phyloP scores from a whole-genome alignment of 2,329 filamentous ascomycete species.

The Grosmannia clavigera region DNA sequence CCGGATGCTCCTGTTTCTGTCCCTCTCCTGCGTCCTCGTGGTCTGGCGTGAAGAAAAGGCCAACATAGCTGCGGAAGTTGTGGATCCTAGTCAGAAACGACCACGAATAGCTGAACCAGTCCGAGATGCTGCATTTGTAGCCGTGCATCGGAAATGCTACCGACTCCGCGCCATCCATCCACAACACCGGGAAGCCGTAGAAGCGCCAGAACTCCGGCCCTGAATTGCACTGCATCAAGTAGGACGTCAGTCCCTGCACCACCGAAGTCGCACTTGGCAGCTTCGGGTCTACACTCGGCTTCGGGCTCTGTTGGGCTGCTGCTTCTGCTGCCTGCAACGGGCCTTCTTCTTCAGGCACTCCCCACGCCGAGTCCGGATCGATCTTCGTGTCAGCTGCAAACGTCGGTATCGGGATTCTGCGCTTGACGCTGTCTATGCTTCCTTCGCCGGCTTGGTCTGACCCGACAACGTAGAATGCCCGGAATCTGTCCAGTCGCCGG shows the following conservation, averaged over 20 bases:
- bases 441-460: background rate
- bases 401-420: slow-evolving; percentile 21
- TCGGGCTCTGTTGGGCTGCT: background rate
- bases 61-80: slow-evolving; percentile 25
- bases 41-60: slow-evolving; percentile 38
- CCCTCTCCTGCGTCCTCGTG: slow-evolving; percentile 18
- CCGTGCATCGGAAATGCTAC: slow-evolving; percentile 19
- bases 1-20: slow-evolving; percentile 13
- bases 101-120: slow-evolving; percentile 22
- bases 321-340: background rate
- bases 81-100: slow-evolving; percentile 12
- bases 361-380: slow-evolving; percentile 22
- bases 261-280: too few species aligned
- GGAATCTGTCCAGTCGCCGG: slow-evolving; percentile 26
- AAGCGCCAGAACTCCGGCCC: background rate
- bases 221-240: background rate
- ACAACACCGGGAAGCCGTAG: slow-evolving; percentile 26
- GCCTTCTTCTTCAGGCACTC: background rate
- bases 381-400: slow-evolving; percentile 23
- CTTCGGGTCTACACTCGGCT: too few species aligned
- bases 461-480: background rate
- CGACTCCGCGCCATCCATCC: slow-evolving; percentile 27
- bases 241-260: background rate
- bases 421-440: slow-evolving; percentile 14
- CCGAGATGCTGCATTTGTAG: slow-evolving; percentile 17